Conservation (phyloP, 2,329 filamentous ascomycete species). For the Aspergillus intermedius region DNA sequence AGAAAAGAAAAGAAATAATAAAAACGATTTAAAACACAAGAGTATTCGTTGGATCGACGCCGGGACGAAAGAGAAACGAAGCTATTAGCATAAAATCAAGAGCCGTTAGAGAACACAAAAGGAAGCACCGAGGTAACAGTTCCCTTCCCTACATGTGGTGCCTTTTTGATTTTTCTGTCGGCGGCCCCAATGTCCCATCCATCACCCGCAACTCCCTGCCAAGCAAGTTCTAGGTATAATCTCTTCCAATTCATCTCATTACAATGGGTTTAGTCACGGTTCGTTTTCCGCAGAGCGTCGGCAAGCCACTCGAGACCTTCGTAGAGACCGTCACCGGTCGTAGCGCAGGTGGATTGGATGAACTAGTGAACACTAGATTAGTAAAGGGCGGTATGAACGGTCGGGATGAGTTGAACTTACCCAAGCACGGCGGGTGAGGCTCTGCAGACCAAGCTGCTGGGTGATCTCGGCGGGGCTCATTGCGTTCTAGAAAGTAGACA, state of each 20-base stretch:
- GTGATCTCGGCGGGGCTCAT: constrained; percentile 99
- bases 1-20: constrained; percentile 15
- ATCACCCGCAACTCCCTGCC: constrained; percentile 33
- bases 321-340: constrained; percentile 97
- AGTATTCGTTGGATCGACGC: constrained; percentile 24
- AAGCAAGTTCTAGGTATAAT: constrained; percentile 26
- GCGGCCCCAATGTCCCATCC: constrained; percentile 28
- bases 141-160: constrained; percentile 24
- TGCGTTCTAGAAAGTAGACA: constrained; percentile 63
- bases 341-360: constrained; percentile 99
- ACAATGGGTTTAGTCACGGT: constrained; percentile 40
- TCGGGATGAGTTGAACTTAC: constrained; percentile 53
- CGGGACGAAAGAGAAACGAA: constrained; percentile 31
- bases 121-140: constrained; percentile 25
- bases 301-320: constrained; percentile 95
- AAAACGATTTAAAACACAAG: constrained; percentile 23
- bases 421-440: constrained; percentile 96
- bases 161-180: constrained; percentile 11
- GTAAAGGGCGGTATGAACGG: neutral
- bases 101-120: constrained; percentile 31
- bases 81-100: constrained; percentile 38
- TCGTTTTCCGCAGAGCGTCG: constrained; percentile 69
- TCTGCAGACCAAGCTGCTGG: constrained; percentile 99
- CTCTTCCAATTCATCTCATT: constrained; percentile 26
- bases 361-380: constrained; percentile 55